Base-by-base conservation (phyloP, 352 stramenopile species). In the Phytopythium mirpurense region DNA sequence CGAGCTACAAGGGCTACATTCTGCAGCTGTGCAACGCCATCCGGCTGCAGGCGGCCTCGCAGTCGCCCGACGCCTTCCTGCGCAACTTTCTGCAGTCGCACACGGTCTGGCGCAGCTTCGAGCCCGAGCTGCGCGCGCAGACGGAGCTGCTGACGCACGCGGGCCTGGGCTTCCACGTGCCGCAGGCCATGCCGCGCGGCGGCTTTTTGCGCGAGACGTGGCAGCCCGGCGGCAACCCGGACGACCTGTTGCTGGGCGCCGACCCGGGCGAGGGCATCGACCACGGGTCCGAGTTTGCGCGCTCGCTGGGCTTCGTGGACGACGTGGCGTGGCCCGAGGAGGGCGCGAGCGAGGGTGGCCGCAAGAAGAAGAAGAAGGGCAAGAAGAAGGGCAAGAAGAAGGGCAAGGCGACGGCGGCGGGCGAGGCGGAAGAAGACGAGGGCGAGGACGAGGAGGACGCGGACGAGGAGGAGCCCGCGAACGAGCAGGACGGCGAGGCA, bases 1-100 rank as follows among this genome's bases (percentile, higher is more conserved):
- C 78, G 16, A 92, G 83, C 62, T 94, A 95, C 68, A 78, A 88
- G 43, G 88, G 88, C 19, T 92, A 93, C 69, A 90, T 96, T 21
- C 36, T 96, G 43, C 79, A 96, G 63, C 83, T 81, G 61, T 96
- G 86, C 70, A 96, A 96, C 45, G 81, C 75, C 31, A 88, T 95
- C 58, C 84, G 88, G 14, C 67, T 96, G 44, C 88, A 97, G 57
- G 86, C 88, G 29, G 84, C 88, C 40, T 90, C 85, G 21, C 80
- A 96, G 56, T 78, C 87, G 12, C 88, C 88, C 10, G 87, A 92
- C 42, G 81, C 86, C 32, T 97, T 95, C 51, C 65, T 97, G 54
- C 77, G 87, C 14, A 92, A 89, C 53, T 97, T 96, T 57, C 70
- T 97, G 42, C 76, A 90, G 60, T 95, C 83, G 51, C 86, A 96